Evolutionary conservation across 2,329 filamentous ascomycete species (phyloP).

Genomic region (Aspergillus sp.): DNA sequence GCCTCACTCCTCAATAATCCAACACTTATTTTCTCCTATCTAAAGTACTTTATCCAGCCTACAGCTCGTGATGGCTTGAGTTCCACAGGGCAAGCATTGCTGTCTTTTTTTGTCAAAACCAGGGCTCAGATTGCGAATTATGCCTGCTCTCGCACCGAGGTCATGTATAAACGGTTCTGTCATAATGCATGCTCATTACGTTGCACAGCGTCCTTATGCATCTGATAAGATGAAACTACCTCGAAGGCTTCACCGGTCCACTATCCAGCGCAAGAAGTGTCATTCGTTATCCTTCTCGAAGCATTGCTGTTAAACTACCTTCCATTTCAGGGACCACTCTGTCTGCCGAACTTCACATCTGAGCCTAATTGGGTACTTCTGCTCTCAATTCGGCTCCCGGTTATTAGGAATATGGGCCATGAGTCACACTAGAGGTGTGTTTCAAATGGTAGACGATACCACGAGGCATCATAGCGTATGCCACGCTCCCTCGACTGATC

Average conservation of each 20-base stretch:
- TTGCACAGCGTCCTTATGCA: slow-evolving; percentile 4
- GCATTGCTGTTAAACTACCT: slow-evolving; percentile 8
- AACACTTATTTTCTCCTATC: neutral
- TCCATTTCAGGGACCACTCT: slow-evolving; percentile 1
- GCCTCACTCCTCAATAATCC: neutral
- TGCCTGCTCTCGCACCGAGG: neutral
- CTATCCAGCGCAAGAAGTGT: slow-evolving; percentile 1
- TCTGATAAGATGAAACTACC: slow-evolving; percentile 17
- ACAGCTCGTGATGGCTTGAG: neutral
- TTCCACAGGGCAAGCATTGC: neutral
- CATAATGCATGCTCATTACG: neutral
- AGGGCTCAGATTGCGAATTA: neutral
- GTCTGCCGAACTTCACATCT: neutral
- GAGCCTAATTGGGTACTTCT: neutral
- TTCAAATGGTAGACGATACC: neutral
- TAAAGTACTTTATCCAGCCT: neutral
- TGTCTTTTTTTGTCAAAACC: neutral
- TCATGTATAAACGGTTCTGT: neutral
- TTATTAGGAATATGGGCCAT: neutral
- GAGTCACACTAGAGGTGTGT: neutral
- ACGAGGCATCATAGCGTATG: slow-evolving; percentile 1
- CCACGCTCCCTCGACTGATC: slow-evolving; percentile 12
- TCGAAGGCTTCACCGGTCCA: slow-evolving; percentile 3
- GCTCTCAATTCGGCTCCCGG: neutral
- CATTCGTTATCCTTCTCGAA: slow-evolving; percentile 13